Percentiles rank a stretch among this genome's conserved stretches.
Evolutionary conservation across 2,329 filamentous ascomycete genomes (phyloP).

Genomic region (Aureobasidium musti): DNA sequence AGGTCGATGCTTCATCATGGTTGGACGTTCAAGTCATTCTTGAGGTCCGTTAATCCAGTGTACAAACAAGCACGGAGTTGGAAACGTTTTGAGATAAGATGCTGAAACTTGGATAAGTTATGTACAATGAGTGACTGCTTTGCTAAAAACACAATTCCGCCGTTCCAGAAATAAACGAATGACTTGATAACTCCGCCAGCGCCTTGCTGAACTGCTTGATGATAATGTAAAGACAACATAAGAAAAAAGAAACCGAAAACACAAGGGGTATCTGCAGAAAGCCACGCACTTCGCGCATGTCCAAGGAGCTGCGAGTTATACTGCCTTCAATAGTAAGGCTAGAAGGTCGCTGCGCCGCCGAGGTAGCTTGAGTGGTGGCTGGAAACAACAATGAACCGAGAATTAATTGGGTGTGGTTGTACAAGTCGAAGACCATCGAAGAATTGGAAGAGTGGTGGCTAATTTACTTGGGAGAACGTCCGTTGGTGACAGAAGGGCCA

Average conservation of each 20-base stretch:
- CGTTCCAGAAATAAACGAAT: conserved; percentile 6
- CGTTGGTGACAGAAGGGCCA: conserved; percentile 10
- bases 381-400: conserved; percentile 1
- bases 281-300: conserved; percentile 4
- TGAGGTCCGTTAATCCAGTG: no score
- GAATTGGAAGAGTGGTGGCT: background rate
- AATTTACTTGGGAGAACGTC: conserved; percentile 14
- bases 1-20: background rate
- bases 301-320: background rate
- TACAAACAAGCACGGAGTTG: background rate
- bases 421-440: background rate
- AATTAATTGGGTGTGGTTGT: background rate
- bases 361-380: background rate
- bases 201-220: conserved; percentile 64
- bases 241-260: conserved; percentile 6
- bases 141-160: conserved; percentile 18
- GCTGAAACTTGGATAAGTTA: conserved; percentile 1
- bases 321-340: background rate
- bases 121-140: conserved; percentile 5
- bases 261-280: conserved; percentile 27
- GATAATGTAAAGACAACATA: conserved; percentile 85
- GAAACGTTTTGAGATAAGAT: background rate
- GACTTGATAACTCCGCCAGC: conserved; percentile 26
- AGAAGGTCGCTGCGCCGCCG: background rate
- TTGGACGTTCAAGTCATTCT: background rate